Base-by-base conservation (phyloP, 371 early-diverging fungal species). In the Mortierella sp. region DNA sequence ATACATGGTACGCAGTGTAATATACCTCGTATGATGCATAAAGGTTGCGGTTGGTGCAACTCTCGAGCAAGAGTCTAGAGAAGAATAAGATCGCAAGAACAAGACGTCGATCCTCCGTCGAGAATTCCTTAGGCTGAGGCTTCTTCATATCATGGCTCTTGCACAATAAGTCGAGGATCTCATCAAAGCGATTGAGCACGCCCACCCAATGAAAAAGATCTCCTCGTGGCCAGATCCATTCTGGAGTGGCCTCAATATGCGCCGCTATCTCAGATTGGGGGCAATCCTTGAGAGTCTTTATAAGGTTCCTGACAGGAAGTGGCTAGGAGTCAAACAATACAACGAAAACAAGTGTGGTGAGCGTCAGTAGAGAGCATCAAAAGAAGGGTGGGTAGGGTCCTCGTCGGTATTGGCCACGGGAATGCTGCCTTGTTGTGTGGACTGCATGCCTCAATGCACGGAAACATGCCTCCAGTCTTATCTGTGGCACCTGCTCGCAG, bases 161-260 rank as follows among this genome's bases (percentile, higher is more conserved):
- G 70, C 91, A 89, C 18, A 90, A 75, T 26, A 76, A 75, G 58
- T 89, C 92, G 46, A 98, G 85, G 51, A 97, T 91, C 9, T 74
- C 80, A 76, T 98, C 99, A 72, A 97, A 96, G 29, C 96, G 89
- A 84, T 99, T 95, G 51, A 99, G 88, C 0, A 97, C 96, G 19
- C 88, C 85, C 21, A 96, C 93, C 98, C 98, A 99, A 68, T 96
- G 95, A 83, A 91, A 96, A 58, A 98, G 85, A 75, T 99, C 99
- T 53, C 95, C 93, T 65, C 96, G 92, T 30, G 93, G 92, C 81
- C 89, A 94, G 26, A 84, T 80, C 96, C 96, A 96, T 59, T 90
- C 85, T 18, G 73, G 70, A 57, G 85, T 74, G 44, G 87, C 74
- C 66, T 80, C 83, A 52, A 90, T 82, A 55, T 84, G 70, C 11